These are phyloP conservation scores for Psilocybe azurescens DNA, from an alignment of 768 basidiomycete genomes.

Conservation along the genomic window DNA sequence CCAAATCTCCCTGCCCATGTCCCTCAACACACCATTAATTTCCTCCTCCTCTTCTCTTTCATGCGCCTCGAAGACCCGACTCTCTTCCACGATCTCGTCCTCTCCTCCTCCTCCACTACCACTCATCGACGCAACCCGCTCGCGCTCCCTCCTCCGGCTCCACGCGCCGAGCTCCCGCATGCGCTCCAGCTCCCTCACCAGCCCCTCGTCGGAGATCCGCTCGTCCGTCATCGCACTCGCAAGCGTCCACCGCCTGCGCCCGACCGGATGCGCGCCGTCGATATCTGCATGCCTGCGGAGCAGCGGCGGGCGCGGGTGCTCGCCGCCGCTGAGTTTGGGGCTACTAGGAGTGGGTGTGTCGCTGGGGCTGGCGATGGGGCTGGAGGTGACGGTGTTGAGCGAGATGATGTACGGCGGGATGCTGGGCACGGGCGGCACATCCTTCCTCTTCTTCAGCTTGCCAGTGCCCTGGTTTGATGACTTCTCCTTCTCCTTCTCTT, in stretches of 20 bases:
- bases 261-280: background rate
- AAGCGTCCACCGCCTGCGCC: slow-evolving; percentile 39
- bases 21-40: slow-evolving; percentile 6
- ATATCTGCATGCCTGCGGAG: slow-evolving; percentile 10
- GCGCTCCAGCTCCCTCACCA: slow-evolving; percentile 50
- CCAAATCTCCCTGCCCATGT: slow-evolving; percentile 20
- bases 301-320: slow-evolving; percentile 14
- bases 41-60: slow-evolving; percentile 13
- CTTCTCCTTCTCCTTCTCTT: background rate
- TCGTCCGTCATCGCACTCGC: slow-evolving; percentile 56
- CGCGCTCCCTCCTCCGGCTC: slow-evolving; percentile 11
- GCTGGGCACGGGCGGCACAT: background rate
- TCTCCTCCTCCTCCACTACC: background rate
- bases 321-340: background rate
- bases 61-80: background rate
- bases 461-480: background rate
- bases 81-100: slow-evolving; percentile 9
- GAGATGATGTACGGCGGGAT: background rate
- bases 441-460: background rate
- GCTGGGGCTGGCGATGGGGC: background rate
- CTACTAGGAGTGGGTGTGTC: background rate
- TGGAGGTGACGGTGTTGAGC: background rate
- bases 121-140: background rate
- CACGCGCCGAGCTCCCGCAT: slow-evolving; percentile 32
- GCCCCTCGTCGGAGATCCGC: slow-evolving; percentile 51